Evolutionary conservation across 2,329 filamentous ascomycete species (phyloP).

Genomic region (Calonectria naviculata): DNA sequence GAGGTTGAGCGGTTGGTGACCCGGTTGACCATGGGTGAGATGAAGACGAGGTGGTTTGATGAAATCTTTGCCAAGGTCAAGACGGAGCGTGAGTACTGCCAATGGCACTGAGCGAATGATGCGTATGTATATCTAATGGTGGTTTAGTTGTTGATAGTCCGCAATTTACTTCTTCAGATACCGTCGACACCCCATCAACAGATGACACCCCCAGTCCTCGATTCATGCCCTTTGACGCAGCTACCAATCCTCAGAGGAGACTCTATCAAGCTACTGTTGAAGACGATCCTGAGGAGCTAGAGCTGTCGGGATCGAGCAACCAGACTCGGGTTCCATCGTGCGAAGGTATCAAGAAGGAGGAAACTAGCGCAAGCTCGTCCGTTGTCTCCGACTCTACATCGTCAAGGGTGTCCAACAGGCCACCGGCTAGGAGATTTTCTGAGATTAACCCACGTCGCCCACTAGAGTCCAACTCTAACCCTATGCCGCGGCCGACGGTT

Average conservation of each 20-base stretch:
- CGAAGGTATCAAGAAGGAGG: not conserved
- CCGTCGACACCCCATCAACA: slow-evolving; percentile 33
- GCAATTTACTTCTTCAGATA: not conserved
- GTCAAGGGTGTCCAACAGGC: slow-evolving; percentile 21
- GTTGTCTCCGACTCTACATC: slow-evolving; percentile 35
- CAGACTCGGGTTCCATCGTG: not conserved
- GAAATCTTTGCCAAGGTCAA: slow-evolving; percentile 41
- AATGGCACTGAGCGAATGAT: no score
- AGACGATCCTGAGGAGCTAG: slow-evolving; percentile 27
- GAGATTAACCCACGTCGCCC: not conserved
- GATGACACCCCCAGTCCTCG: slow-evolving; percentile 34
- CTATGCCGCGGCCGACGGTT: slow-evolving; percentile 41
- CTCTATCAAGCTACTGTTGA: slow-evolving; percentile 32
- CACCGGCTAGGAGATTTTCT: slow-evolving; percentile 14
- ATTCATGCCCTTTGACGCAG: slow-evolving; percentile 18
- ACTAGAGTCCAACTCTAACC: slow-evolving; percentile 13
- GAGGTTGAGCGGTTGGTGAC: slow-evolving; percentile 38
- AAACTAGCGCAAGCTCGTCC: slow-evolving; percentile 28
- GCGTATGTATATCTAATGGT: not conserved
- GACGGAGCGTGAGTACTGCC: slow-evolving; percentile 36
- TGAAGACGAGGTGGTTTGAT: slow-evolving; percentile 40
- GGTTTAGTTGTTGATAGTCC: slow-evolving; percentile 31
- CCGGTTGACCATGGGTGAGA: slow-evolving; percentile 38
- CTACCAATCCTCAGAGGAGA: slow-evolving; percentile 1
- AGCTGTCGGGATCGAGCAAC: not conserved